These are phyloP conservation scores for Pisolithus orientalis DNA, from an alignment of 768 basidiomycete species.

Conservation along the genomic window DNA sequence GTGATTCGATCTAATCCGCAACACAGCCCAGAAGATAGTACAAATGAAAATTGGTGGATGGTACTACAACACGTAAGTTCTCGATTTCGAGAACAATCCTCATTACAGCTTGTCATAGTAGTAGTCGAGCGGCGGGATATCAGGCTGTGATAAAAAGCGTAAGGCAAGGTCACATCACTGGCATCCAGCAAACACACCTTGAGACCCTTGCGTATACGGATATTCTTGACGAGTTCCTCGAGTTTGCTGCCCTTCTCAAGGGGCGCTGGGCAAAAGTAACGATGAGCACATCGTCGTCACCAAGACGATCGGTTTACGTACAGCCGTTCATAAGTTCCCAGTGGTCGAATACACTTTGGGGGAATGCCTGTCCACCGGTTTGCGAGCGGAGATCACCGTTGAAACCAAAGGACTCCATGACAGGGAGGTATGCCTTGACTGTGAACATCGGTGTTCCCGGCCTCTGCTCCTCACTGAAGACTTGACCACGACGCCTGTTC, in stretches of 20 bases:
- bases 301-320: conserved; percentile 32
- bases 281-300: conserved; percentile 1
- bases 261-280: conserved; percentile 41
- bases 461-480: conserved; percentile 96
- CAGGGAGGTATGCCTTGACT: conserved; percentile 94
- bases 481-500: conserved; percentile 98
- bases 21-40: conserved; percentile 5
- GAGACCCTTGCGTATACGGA: conserved; percentile 93
- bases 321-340: conserved; percentile 83
- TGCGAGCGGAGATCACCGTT: conserved; percentile 90
- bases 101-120: conserved; percentile 91
- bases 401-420: conserved; percentile 94
- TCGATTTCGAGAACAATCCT: conserved; percentile 3
- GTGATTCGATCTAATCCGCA: neutral
- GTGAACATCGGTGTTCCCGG: conserved; percentile 99
- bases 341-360: conserved; percentile 90
- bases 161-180: conserved; percentile 8
- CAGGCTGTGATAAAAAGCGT: conserved; percentile 49
- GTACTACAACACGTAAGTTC: conserved; percentile 15
- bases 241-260: conserved; percentile 90
- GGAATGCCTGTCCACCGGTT: conserved; percentile 97
- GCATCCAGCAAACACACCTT: conserved; percentile 45
- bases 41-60: conserved; percentile 7
- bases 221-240: conserved; percentile 72
- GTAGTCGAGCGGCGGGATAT: conserved; percentile 78